phyloP scores from a whole-genome alignment of 805 yeast species.

The Metschnikowia lochheadii region DNA sequence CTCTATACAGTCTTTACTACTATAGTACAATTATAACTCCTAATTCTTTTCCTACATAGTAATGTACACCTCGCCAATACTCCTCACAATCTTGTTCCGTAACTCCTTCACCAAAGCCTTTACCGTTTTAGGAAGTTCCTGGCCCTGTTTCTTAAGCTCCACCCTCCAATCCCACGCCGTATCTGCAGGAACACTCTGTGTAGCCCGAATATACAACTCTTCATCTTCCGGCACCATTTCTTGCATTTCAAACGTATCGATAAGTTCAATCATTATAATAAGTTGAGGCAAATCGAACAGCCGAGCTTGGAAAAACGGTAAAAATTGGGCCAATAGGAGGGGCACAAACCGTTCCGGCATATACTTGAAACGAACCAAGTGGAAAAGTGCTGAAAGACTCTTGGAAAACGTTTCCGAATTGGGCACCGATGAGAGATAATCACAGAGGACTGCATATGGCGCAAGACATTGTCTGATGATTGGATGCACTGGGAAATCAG shows the following conservation, averaged over 20 bases:
- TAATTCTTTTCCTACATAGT: conserved; percentile 3
- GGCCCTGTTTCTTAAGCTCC: conserved; percentile 15
- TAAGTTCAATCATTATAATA: conserved; percentile 29
- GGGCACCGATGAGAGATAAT: conserved; percentile 37
- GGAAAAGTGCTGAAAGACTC: conserved; percentile 45
- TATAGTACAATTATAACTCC: not conserved
- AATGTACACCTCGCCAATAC: conserved; percentile 35
- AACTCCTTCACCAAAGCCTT: conserved; percentile 23
- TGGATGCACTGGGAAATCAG: conserved; percentile 42
- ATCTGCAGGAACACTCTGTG: conserved; percentile 19
- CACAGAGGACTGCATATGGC: conserved; percentile 63
- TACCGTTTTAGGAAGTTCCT: conserved; percentile 24
- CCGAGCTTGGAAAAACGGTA: conserved; percentile 33
- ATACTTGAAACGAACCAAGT: conserved; percentile 40
- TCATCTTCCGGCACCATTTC: conserved; percentile 29
- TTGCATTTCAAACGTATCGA: conserved; percentile 32
- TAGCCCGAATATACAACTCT: conserved; percentile 29
- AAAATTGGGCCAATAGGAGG: conserved; percentile 45
- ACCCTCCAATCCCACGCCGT: conserved; percentile 37
- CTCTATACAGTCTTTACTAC: not conserved
- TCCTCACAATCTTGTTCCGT: conserved; percentile 30
- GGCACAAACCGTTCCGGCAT: conserved; percentile 49
- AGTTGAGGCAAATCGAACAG: conserved; percentile 21
- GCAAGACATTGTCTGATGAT: conserved; percentile 63
- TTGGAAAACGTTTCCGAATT: conserved; percentile 9